Percentiles rank a stretch among this genome's conserved stretches.
These are phyloP conservation scores for Teunomyces gatunensis DNA, from an alignment of 805 yeast species.

Conservation along the genomic window DNA sequence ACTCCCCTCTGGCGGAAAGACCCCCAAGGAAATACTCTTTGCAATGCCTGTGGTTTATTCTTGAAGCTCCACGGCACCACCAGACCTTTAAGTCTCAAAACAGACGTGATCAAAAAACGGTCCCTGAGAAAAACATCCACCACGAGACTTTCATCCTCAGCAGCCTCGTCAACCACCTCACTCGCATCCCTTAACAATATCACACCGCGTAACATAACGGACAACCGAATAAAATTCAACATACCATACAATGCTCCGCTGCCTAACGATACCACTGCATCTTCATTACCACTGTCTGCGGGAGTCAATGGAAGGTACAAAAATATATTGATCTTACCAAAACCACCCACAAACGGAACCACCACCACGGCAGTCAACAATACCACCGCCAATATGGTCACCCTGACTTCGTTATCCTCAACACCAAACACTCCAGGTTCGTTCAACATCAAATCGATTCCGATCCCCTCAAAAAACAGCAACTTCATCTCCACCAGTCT, in stretches of 20 bases:
- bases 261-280: background rate
- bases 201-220: background rate
- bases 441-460: constrained; percentile 23
- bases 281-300: constrained; percentile 1
- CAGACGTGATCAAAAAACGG: constrained; percentile 58
- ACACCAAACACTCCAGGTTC: constrained; percentile 14
- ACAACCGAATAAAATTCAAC: constrained; percentile 7
- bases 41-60: constrained; percentile 65
- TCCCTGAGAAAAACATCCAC: constrained; percentile 38
- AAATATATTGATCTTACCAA: constrained; percentile 41
- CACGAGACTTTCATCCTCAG: constrained; percentile 6
- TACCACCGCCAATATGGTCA: constrained; percentile 6
- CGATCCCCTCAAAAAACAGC: constrained; percentile 22
- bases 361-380: constrained; percentile 3
- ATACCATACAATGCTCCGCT: constrained; percentile 3
- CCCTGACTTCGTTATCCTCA: constrained; percentile 9
- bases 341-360: constrained; percentile 21
- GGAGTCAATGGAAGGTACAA: constrained; percentile 22
- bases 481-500: constrained; percentile 3
- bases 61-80: constrained; percentile 61
- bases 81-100: constrained; percentile 55
- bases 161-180: background rate
- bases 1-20: constrained; percentile 66
- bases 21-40: constrained; percentile 55
- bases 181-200: background rate